Evolutionary conservation across 2,329 filamentous ascomycete genomes (phyloP).

Genomic region (Colletotrichum tropicale): DNA sequence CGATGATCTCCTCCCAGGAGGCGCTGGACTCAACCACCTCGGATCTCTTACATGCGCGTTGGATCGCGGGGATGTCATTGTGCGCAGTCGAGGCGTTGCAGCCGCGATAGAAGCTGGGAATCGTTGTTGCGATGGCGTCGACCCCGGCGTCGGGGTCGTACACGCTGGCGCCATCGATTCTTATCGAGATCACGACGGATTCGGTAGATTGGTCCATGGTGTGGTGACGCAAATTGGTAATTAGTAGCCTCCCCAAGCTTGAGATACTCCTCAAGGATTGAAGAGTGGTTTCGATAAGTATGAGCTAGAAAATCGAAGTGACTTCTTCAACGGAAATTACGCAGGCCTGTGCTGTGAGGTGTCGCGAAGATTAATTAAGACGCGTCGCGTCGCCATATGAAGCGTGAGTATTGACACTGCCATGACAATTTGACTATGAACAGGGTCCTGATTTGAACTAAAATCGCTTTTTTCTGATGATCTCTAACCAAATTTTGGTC

Average conservation of each 20-base stretch:
- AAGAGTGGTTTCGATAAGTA: not conserved
- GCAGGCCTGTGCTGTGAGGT: not conserved
- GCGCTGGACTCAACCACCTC: not conserved
- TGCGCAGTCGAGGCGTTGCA: not conserved
- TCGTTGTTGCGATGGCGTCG: not conserved
- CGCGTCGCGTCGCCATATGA: not conserved
- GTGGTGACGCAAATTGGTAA: no score
- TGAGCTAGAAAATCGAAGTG: not conserved
- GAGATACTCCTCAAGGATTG: rapidly evolving
- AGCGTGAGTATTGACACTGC: not conserved
- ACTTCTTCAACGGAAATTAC: not conserved
- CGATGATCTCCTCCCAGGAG: not conserved
- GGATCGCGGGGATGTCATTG: not conserved
- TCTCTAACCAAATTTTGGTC: not conserved
- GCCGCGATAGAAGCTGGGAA: not conserved
- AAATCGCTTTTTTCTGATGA: not conserved
- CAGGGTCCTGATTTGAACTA: not conserved
- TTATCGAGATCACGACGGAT: not conserved
- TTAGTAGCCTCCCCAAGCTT: not conserved
- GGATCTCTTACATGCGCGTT: not conserved
- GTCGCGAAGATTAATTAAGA: not conserved
- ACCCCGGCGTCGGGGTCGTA: not conserved
- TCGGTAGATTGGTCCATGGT: not conserved
- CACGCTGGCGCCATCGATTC: not conserved
- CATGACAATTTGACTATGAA: not conserved